These are phyloP conservation scores for Pythium phragmitis DNA, from an alignment of 352 stramenopile genomes.

Conservation along the genomic window DNA sequence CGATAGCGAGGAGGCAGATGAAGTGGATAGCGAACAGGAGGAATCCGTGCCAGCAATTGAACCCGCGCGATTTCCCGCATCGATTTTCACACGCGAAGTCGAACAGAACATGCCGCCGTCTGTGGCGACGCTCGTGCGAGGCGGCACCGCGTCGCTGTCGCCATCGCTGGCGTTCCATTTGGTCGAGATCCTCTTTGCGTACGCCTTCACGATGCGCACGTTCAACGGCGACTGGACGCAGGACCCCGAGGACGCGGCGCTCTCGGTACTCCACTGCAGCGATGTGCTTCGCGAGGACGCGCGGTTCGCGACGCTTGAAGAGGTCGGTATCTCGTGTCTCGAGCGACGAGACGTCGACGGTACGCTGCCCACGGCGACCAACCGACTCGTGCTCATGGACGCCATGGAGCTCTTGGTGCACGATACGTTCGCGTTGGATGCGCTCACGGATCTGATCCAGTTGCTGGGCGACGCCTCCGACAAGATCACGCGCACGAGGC, in stretches of 20 bases:
- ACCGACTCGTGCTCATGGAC: slow-evolving; percentile 44
- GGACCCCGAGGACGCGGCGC: slow-evolving; percentile 48
- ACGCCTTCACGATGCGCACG: slow-evolving; percentile 59
- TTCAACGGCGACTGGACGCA: slow-evolving; percentile 81
- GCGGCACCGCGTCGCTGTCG: slow-evolving; percentile 36
- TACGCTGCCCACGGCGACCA: slow-evolving; percentile 20
- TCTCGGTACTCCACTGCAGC: slow-evolving; percentile 46
- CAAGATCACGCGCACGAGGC: slow-evolving; percentile 26
- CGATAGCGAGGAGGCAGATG: slow-evolving; percentile 7
- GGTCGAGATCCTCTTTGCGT: slow-evolving; percentile 68
- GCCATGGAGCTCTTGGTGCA: slow-evolving; percentile 34
- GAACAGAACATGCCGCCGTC: slow-evolving; percentile 36
- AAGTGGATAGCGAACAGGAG: neutral
- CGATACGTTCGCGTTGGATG: slow-evolving; percentile 64
- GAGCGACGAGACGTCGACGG: slow-evolving; percentile 14
- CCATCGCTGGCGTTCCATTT: slow-evolving; percentile 55
- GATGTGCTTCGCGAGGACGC: slow-evolving; percentile 49
- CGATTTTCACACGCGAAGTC: slow-evolving; percentile 45
- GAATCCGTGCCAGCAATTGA: slow-evolving; percentile 25
- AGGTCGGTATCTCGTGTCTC: slow-evolving; percentile 39
- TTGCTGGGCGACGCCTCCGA: slow-evolving; percentile 39
- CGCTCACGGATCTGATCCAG: slow-evolving; percentile 45
- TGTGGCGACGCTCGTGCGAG: slow-evolving; percentile 35
- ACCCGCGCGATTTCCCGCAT: slow-evolving; percentile 38
- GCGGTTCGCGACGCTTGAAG: slow-evolving; percentile 44